These are phyloP conservation scores for Hylodesmum podocarpum DNA, from an alignment of 306 rosid species.

Conservation along the genomic window DNA sequence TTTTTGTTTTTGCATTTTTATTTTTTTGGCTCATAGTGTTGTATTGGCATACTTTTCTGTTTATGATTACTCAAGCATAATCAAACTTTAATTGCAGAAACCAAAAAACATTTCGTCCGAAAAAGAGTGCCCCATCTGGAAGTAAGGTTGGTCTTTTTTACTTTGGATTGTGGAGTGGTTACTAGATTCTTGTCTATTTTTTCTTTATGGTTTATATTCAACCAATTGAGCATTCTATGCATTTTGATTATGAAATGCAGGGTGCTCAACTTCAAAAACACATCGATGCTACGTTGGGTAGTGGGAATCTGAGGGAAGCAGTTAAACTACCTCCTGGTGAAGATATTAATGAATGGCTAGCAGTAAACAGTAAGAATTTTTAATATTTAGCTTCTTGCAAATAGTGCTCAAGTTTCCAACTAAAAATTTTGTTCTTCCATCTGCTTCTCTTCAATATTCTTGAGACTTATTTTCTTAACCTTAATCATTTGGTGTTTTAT, in stretches of 20 bases:
- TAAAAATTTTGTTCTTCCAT: not conserved
- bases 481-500: not conserved
- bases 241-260: constrained; percentile 40
- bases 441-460: not conserved
- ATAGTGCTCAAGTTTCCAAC: not conserved
- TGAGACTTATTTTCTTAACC: not conserved
- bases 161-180: not conserved
- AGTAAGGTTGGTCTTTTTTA: constrained; percentile 57
- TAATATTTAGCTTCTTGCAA: constrained; percentile 5
- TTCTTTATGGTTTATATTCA: not conserved
- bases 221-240: not conserved
- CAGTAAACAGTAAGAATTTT: constrained; percentile 69
- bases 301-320: constrained; percentile 89
- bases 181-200: not conserved
- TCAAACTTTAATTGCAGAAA: constrained; percentile 53
- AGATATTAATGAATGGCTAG: constrained; percentile 88
- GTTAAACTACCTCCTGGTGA: constrained; percentile 92
- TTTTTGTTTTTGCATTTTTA: not conserved
- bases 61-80: not conserved
- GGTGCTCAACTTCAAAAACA: constrained; percentile 89
- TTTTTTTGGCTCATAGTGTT: not conserved
- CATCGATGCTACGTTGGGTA: constrained; percentile 87
- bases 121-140: constrained; percentile 85
- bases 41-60: not conserved
- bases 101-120: constrained; percentile 84